Evolutionary conservation across 345 rosid species (phyloP).

Genomic region (Passiflora organensis): DNA sequence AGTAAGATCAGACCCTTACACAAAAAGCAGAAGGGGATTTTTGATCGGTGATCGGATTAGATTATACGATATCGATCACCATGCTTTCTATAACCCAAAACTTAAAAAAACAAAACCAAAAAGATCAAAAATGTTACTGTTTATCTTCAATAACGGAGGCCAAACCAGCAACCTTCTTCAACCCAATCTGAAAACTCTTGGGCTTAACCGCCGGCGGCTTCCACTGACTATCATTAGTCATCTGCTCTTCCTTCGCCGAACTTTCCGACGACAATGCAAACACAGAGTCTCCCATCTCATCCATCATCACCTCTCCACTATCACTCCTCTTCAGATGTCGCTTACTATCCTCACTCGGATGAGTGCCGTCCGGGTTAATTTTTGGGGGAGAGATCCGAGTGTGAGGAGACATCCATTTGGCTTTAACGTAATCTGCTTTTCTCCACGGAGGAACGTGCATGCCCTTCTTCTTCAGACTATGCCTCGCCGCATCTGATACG

Average conservation of each 20-base stretch:
- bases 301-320: not conserved
- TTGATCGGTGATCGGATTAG: constrained; percentile 13
- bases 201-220: constrained; percentile 44
- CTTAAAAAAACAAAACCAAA: not conserved
- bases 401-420: constrained; percentile 82
- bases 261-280: constrained; percentile 10
- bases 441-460: constrained; percentile 97
- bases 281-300: constrained; percentile 11
- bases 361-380: not conserved
- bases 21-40: constrained; percentile 41
- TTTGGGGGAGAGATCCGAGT: constrained; percentile 18
- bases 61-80: constrained; percentile 13
- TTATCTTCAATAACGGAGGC: constrained; percentile 43
- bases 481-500: constrained; percentile 84
- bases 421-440: constrained; percentile 75
- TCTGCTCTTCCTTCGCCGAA: constrained; percentile 24
- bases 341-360: not conserved
- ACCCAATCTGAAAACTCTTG: constrained; percentile 35
- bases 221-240: constrained; percentile 25
- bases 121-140: constrained; percentile 15
- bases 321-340: constrained; percentile 1
- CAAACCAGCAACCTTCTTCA: constrained; percentile 49
- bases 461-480: constrained; percentile 86
- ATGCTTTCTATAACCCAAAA: not conserved
- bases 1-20: constrained; percentile 43